These are phyloP conservation scores for Epichloe uncinata DNA, from an alignment of 2,329 filamentous ascomycete genomes.

Conservation along the genomic window DNA sequence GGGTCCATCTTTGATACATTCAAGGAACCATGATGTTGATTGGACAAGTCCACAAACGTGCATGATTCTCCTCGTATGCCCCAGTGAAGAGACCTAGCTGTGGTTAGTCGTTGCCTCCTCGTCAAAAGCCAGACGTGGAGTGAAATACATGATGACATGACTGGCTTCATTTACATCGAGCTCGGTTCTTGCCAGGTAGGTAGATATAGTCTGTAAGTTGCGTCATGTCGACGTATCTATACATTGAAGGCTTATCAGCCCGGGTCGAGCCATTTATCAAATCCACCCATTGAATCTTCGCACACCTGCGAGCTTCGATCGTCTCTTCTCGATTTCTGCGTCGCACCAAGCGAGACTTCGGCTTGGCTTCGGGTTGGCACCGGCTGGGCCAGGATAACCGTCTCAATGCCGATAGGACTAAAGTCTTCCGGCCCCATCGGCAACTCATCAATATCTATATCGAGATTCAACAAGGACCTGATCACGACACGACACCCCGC, in stretches of 20 bases:
- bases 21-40: not conserved
- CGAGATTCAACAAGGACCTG: constrained; percentile 57
- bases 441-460: constrained; percentile 71
- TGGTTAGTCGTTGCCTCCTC: too few species aligned
- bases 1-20: too few species aligned
- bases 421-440: constrained; percentile 72
- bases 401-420: constrained; percentile 63
- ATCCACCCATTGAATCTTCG: constrained; percentile 12
- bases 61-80: too few species aligned
- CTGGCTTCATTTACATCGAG: too few species aligned
- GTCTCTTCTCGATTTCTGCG: not conserved
- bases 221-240: not conserved
- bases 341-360: not conserved
- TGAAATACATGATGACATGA: too few species aligned
- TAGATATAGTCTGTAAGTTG: not conserved
- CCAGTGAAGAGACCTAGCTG: too few species aligned
- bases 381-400: constrained; percentile 59
- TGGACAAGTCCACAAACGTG: not conserved
- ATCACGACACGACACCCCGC: constrained; percentile 73
- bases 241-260: not conserved
- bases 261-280: constrained; percentile 12
- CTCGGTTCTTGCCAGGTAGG: too few species aligned
- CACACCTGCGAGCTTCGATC: constrained; percentile 11
- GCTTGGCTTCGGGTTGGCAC: constrained; percentile 29
- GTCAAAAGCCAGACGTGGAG: too few species aligned